Base-by-base conservation (phyloP, 768 basidiomycete species). In the Melanogaster broomeanus region DNA sequence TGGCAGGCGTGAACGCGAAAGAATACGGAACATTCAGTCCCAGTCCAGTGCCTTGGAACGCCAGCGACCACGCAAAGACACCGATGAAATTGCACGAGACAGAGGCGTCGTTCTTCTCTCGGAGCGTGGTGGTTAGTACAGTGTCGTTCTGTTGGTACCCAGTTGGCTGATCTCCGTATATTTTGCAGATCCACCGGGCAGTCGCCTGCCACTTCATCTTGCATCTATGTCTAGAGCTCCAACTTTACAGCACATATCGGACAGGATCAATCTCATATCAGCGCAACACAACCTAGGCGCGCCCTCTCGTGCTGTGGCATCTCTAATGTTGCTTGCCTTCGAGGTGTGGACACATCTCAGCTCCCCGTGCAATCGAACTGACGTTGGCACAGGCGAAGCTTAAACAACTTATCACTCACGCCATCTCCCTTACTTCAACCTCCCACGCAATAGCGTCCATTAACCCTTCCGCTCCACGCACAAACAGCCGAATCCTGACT, bases 401-500 rank as follows among this genome's bases (percentile, higher is more conserved):
- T 4, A 93, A 93, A 62, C 87, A 91, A 51, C 79, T 92, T 24
- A 86, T 93, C 56, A 88, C 85, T 1, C 88, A 88, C 58, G 88
- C 90, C 5, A 68, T 93, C 27, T 85, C 88, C 3, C 72, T 91
- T 10, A 90, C 88, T 2, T 83, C 88, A 1, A 78, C 83, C 8
- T 91, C 90, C 6, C 82, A 86, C 58, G 83, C 87, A 25, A 85
- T 90, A 58, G 80, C 84, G 7, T 91, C 90, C 42, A 90, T 93
- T 42, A 76, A 74, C 10, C 83, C 87, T 0, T 82, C 87, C 15
- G 57, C 56, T 4, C 67, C 70, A n/a, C 71, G 67, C 48, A 71
- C 71, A 45, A 69, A 61, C 31, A 70, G 63, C 48, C 70, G 65
- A 60, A 61, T 87, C 8, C 81, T 92, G 27, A 81, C 85, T 1